Evolutionary conservation across 176 grass and related monocot species (phyloP).

Genomic region (Urochloa ruziziensis): DNA sequence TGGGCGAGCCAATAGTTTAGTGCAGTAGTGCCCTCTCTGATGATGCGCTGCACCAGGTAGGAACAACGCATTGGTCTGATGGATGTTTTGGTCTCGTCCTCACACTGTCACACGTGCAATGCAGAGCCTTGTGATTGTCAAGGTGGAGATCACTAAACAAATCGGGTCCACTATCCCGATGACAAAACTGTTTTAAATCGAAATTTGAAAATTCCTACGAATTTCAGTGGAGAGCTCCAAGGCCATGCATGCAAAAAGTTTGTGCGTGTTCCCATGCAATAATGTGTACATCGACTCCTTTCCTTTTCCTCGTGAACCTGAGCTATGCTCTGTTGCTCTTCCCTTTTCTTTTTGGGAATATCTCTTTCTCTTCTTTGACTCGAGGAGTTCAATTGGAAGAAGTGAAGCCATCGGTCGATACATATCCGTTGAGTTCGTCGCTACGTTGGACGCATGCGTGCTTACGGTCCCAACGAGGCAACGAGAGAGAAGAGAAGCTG

Average conservation of each 20-base stretch:
- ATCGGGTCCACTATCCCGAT: background rate
- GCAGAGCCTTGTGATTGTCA: slow-evolving; percentile 11
- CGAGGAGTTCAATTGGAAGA: slow-evolving; percentile 6
- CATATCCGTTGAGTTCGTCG: background rate
- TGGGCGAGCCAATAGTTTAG: slow-evolving; percentile 9
- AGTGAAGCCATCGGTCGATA: background rate
- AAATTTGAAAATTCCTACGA: background rate
- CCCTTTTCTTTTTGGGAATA: background rate
- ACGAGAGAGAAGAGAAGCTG: background rate
- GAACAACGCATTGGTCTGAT: slow-evolving; percentile 18
- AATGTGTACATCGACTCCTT: background rate
- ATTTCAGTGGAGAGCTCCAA: background rate
- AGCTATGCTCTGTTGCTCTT: background rate
- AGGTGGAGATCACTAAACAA: background rate
- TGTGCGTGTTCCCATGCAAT: background rate
- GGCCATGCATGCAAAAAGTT: background rate
- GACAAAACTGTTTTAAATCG: background rate
- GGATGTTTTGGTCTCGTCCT: slow-evolving; percentile 40
- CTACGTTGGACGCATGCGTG: slow-evolving; percentile 20
- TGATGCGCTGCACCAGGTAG: slow-evolving; percentile 1
- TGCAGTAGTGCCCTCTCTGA: background rate
- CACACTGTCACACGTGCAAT: slow-evolving; percentile 33
- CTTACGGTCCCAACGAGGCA: background rate
- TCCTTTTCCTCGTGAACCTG: slow-evolving; percentile 33
- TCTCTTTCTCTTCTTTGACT: slow-evolving; percentile 23